Conservation (phyloP, 768 basidiomycete genomes). For the Phylloporus arenicola region DNA sequence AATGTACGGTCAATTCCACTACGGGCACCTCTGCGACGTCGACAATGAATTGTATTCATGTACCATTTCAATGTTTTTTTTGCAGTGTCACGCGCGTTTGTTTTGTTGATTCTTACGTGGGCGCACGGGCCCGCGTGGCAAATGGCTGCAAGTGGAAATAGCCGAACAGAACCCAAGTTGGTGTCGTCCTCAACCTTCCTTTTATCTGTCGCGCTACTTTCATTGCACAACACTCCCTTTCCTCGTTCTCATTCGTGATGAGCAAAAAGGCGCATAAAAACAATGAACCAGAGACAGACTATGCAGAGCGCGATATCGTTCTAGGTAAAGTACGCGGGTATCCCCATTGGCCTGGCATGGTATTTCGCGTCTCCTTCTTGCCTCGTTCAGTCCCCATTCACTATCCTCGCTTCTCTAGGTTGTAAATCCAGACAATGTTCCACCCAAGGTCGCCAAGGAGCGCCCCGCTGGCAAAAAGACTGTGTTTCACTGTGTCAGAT, state of each 20-base stretch:
- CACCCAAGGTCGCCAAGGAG: slow-evolving; percentile 56
- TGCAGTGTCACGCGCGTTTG: slow-evolving; percentile 26
- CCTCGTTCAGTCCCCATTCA: slow-evolving; percentile 6
- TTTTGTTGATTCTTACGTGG: slow-evolving; percentile 36
- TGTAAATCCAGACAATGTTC: slow-evolving; percentile 66
- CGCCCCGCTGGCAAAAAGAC: slow-evolving; percentile 71
- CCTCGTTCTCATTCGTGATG: slow-evolving; percentile 27
- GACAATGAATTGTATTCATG: slow-evolving; percentile 23
- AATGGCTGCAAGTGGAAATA: slow-evolving; percentile 37
- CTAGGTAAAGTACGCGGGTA: slow-evolving; percentile 91
- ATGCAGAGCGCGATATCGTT: slow-evolving; percentile 76
- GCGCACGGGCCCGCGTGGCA: slow-evolving; percentile 38
- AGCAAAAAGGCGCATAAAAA: slow-evolving; percentile 50
- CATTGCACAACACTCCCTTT: slow-evolving; percentile 15
- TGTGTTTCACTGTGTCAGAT: slow-evolving; percentile 67
- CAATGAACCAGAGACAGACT: slow-evolving; percentile 41
- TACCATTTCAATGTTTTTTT: slow-evolving; percentile 29
- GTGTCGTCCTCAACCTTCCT: slow-evolving; percentile 37
- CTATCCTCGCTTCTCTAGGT: slow-evolving; percentile 46
- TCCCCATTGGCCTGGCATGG: slow-evolving; percentile 94
- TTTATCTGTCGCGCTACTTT: slow-evolving; percentile 33
- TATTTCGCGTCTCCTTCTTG: slow-evolving; percentile 41
- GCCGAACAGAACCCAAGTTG: slow-evolving; percentile 37
- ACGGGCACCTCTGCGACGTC: slow-evolving; percentile 17
- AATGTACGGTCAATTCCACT: slow-evolving; percentile 10